A percentile compares a stretch with the other conserved stretches of the same genome.
These are phyloP conservation scores for Neonectria magnoliae DNA, from an alignment of 2,329 filamentous ascomycete species.

Conservation along the genomic window DNA sequence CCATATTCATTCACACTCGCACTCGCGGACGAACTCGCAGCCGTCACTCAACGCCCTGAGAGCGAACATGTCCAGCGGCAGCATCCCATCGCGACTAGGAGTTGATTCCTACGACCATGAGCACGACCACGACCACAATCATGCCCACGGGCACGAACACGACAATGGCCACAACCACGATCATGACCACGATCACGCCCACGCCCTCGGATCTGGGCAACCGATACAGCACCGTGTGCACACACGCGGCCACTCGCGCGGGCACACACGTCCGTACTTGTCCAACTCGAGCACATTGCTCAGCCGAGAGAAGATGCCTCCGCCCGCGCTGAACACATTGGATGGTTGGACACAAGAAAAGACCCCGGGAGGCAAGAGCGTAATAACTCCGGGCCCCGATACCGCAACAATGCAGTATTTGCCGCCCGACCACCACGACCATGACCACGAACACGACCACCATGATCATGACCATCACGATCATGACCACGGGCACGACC, in stretches of 20 bases:
- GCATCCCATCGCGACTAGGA: slow-evolving; percentile 45
- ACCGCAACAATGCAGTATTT: slow-evolving; percentile 42
- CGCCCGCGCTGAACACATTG: slow-evolving; percentile 47
- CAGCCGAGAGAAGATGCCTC: slow-evolving; percentile 45
- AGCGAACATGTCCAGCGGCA: slow-evolving; percentile 48
- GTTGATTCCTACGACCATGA: slow-evolving; percentile 46
- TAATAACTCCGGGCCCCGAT: slow-evolving; percentile 49
- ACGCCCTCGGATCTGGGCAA: slow-evolving; percentile 38
- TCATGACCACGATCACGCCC: slow-evolving; percentile 31
- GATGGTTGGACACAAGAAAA: slow-evolving; percentile 54
- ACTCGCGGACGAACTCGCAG: slow-evolving; percentile 52
- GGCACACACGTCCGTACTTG: slow-evolving; percentile 44
- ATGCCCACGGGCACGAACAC: slow-evolving; percentile 30
- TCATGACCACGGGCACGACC: slow-evolving; percentile 35
- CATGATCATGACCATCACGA: slow-evolving; percentile 34
- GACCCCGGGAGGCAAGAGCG: slow-evolving; percentile 53
- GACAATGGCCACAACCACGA: slow-evolving; percentile 29
- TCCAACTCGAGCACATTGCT: slow-evolving; percentile 44
- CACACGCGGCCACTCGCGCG: slow-evolving; percentile 40
- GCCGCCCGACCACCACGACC: slow-evolving; percentile 45
- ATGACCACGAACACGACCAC: slow-evolving; percentile 39
- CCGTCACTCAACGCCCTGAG: slow-evolving; percentile 53
- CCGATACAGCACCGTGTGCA: slow-evolving; percentile 31
- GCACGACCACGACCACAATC: slow-evolving; percentile 46
- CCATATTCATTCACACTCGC: slow-evolving; percentile 52